A percentile compares a stretch with the other conserved stretches of the same genome.
phyloP scores from a whole-genome alignment of 805 yeast genomes.

The Grigorovia yakushimaensis region DNA sequence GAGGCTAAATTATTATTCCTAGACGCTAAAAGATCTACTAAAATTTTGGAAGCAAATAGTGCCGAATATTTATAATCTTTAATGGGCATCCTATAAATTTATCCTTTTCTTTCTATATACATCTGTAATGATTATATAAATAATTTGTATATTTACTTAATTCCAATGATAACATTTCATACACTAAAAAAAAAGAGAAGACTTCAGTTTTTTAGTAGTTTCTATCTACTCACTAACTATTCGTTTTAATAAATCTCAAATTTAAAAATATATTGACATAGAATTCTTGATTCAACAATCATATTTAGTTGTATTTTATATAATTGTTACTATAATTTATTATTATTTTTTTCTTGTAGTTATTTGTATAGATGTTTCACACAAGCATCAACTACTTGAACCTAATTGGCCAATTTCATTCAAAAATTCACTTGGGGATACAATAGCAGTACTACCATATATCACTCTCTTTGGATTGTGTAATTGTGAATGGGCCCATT shows the following conservation, averaged over 20 bases:
- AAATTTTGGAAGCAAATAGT: constrained; percentile 38
- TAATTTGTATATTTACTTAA: neutral
- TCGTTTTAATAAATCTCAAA: too few species aligned
- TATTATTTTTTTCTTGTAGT: neutral
- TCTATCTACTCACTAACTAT: neutral
- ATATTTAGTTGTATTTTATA: too few species aligned
- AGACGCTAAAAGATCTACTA: constrained; percentile 76
- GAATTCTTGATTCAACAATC: too few species aligned
- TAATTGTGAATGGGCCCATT: constrained; percentile 52
- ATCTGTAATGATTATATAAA: neutral
- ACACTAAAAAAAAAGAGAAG: too few species aligned
- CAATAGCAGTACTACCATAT: constrained; percentile 78
- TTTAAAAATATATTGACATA: too few species aligned
- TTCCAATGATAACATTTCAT: neutral
- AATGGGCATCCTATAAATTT: neutral
- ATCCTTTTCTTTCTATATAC: neutral
- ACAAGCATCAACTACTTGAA: constrained; percentile 3
- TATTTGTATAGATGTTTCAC: neutral
- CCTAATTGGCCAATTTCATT: constrained; percentile 54
- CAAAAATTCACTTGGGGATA: constrained; percentile 61
- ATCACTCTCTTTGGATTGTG: constrained; percentile 47
- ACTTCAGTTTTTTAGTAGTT: neutral
- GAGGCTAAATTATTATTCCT: constrained; percentile 76
- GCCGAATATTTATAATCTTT: constrained; percentile 26
- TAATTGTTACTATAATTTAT: neutral